phyloP scores from a whole-genome alignment of 257 asterid genomes.

The Capsicum pubescens region DNA sequence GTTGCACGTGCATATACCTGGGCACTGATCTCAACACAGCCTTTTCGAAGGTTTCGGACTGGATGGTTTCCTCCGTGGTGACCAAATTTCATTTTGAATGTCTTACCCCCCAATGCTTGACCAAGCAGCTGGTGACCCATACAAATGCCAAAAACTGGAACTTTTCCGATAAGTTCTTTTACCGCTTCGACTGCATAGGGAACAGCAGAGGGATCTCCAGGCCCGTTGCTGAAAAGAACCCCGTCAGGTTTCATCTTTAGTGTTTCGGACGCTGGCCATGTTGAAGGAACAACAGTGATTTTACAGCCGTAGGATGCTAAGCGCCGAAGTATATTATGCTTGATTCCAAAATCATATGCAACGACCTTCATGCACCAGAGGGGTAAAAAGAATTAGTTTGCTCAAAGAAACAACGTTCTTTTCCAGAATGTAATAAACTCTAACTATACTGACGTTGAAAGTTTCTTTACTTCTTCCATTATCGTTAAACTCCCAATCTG shows the following conservation, averaged over 20 bases:
- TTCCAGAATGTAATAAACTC: not conserved
- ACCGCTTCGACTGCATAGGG: conserved; percentile 94
- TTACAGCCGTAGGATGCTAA: conserved; percentile 91
- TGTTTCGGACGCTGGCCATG: conserved; percentile 90
- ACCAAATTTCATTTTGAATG: conserved; percentile 97
- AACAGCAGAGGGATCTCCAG: conserved; percentile 98
- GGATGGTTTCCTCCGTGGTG: conserved; percentile 99
- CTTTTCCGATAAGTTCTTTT: conserved; percentile 76
- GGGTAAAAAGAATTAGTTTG: conserved; percentile 26
- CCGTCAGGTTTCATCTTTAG: conserved; percentile 94
- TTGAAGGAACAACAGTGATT: conserved; percentile 90
- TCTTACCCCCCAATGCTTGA: conserved; percentile 96
- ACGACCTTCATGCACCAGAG: conserved; percentile 64
- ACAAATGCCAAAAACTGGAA: conserved; percentile 92
- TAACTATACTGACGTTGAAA: conserved; percentile 54
- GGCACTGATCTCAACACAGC: conserved; percentile 90
- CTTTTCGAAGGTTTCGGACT: conserved; percentile 76
- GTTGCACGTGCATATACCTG: conserved; percentile 62
- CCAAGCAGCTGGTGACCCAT: conserved; percentile 99
- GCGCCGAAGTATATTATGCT: conserved; percentile 88
- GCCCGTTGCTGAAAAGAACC: conserved; percentile 93
- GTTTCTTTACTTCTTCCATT: conserved; percentile 50
- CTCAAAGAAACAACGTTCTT: conserved; percentile 25
- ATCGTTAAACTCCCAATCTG: conserved; percentile 80
- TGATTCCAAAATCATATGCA: conserved; percentile 97